Conservation (phyloP, 208 protist genomes). For the Crithidia bombi region DNA sequence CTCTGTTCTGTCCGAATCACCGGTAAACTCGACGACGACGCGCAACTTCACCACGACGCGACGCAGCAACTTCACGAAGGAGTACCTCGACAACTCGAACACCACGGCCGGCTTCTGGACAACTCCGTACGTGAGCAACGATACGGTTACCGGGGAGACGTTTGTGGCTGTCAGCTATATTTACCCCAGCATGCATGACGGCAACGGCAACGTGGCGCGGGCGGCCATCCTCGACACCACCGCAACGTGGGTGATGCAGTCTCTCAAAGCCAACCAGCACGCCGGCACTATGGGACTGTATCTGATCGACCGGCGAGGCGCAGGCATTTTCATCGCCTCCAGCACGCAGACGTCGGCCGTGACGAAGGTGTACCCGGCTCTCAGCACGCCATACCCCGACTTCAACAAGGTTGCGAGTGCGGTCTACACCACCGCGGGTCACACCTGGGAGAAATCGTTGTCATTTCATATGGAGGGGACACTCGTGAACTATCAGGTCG, state of each 20-base stretch:
- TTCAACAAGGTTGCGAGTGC: conserved; percentile 44
- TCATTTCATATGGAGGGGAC: conserved; percentile 38
- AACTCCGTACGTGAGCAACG: conserved; percentile 39
- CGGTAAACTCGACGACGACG: conserved; percentile 1
- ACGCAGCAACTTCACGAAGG: conserved; percentile 28
- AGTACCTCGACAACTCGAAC: conserved; percentile 21
- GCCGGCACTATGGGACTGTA: conserved; percentile 44
- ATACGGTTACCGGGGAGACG: conserved; percentile 21
- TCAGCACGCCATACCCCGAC: conserved; percentile 37
- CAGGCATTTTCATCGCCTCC: conserved; percentile 47
- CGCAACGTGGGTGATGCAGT: conserved; percentile 33
- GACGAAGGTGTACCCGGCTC: conserved; percentile 34
- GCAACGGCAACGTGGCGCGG: conserved; percentile 27
- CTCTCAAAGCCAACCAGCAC: conserved; percentile 32
- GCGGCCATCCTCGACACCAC: conserved; percentile 44
- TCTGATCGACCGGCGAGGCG: conserved; percentile 49
- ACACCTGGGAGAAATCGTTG: conserved; percentile 33
- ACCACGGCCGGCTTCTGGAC: conserved; percentile 44
- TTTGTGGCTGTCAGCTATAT: conserved; percentile 45
- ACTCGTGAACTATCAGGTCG: conserved; percentile 55
- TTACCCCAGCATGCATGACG: conserved; percentile 35
- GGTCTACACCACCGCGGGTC: conserved; percentile 33
- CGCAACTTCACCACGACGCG: conserved; percentile 24
- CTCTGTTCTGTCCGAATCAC: conserved; percentile 17
- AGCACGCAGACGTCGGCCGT: conserved; percentile 13